Percentiles rank a stretch among this genome's conserved stretches.
Evolutionary conservation across 1,139 yeast genomes (phyloP).

Genomic region (Nakaseomyces glabratus): DNA sequence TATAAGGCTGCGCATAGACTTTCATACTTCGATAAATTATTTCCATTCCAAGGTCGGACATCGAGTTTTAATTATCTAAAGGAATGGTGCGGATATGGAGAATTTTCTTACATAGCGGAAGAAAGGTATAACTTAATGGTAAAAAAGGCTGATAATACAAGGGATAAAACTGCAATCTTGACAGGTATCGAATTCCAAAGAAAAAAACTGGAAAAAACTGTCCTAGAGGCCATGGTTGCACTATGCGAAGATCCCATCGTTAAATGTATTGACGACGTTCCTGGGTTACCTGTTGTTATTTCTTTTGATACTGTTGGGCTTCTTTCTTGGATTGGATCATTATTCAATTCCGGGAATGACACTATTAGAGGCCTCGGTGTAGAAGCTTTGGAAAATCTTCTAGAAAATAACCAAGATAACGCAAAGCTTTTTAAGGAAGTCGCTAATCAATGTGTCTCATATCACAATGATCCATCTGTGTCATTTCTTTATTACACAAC

Average conservation of each 20-base stretch:
- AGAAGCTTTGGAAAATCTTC: conserved; percentile 60
- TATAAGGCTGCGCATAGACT: conserved; percentile 43
- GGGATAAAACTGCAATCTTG: conserved; percentile 34
- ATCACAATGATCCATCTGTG: conserved; percentile 43
- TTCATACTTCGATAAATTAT: conserved; percentile 39
- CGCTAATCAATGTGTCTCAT: conserved; percentile 57
- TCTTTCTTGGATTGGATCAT: conserved; percentile 68
- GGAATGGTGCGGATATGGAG: conserved; percentile 94
- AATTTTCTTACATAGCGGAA: conserved; percentile 46
- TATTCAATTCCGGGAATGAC: conserved; percentile 53
- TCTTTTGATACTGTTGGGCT: conserved; percentile 65
- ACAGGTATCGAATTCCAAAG: conserved; percentile 83
- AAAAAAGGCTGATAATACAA: conserved; percentile 36
- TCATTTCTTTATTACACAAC: conserved; percentile 63
- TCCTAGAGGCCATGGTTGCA: conserved; percentile 77
- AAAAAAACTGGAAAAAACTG: conserved; percentile 58
- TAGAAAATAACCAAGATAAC: conserved; percentile 50
- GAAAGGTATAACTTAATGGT: conserved; percentile 63
- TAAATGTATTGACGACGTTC: conserved; percentile 39
- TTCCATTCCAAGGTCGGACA: conserved; percentile 79
- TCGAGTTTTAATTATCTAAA: conserved; percentile 74
- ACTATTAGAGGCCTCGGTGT: conserved; percentile 57
- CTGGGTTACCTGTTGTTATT: conserved; percentile 35
- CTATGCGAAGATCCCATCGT: conserved; percentile 60
- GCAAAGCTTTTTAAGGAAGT: conserved; percentile 54